phyloP scores from a whole-genome alignment of 495 filamentous ascomycete genomes.

The Lophium mytilinum region DNA sequence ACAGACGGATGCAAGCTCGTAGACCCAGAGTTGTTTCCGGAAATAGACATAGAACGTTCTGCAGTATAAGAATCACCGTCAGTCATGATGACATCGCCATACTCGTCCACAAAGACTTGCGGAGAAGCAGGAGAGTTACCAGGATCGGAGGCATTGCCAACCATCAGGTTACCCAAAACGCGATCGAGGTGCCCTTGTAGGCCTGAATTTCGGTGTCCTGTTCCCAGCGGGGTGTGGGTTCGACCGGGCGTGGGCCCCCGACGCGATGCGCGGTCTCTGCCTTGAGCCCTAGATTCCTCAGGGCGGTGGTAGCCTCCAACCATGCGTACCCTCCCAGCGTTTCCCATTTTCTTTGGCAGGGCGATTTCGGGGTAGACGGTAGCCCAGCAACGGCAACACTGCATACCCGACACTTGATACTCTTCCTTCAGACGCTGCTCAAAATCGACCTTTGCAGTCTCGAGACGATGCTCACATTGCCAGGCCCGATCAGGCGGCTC shows the following conservation, averaged over 20 bases:
- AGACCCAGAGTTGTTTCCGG: not conserved
- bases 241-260: no score
- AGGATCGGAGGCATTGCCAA: no score
- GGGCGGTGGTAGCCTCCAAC: not conserved
- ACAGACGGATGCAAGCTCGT: not conserved
- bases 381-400: not conserved
- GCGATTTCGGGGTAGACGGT: not conserved
- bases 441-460: not conserved
- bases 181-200: no score
- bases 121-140: no score
- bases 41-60: not conserved
- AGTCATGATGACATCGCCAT: not conserved
- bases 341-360: not conserved
- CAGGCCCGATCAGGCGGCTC: not conserved
- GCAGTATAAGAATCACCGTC: not conserved
- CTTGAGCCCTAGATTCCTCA: not conserved
- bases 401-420: not conserved
- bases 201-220: no score
- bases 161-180: no score
- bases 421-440: not conserved
- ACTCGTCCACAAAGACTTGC: not conserved
- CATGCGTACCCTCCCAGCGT: not conserved
- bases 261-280: not conserved
- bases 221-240: no score
- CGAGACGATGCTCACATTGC: not conserved